Conservation (phyloP, 2,329 filamentous ascomycete species). For the Lachnellula arida region DNA sequence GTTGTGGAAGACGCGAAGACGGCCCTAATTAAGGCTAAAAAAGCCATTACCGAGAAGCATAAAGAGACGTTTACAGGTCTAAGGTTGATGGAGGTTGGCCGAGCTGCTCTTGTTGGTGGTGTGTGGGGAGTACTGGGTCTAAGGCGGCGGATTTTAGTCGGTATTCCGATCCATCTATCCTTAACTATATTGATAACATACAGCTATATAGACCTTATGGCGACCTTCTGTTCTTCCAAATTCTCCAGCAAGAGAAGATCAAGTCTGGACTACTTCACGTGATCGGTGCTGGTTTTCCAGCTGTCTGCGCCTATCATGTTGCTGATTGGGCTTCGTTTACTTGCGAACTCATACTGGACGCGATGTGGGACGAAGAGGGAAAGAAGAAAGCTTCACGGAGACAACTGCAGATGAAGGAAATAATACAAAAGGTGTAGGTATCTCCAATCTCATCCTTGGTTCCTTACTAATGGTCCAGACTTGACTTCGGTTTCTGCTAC, state of each 20-base stretch:
- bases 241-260: slow-evolving; percentile 24
- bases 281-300: slow-evolving; percentile 27
- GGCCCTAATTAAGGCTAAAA: slow-evolving; percentile 21
- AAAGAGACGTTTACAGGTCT: slow-evolving; percentile 28
- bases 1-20: slow-evolving; percentile 30
- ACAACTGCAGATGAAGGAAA: slow-evolving; percentile 9
- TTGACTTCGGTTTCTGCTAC: slow-evolving; percentile 21
- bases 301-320: slow-evolving; percentile 26
- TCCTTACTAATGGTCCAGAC: slow-evolving; percentile 19
- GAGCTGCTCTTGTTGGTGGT: slow-evolving; percentile 25
- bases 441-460: neutral
- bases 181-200: slow-evolving; percentile 5
- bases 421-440: slow-evolving; percentile 13
- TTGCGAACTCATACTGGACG: slow-evolving; percentile 21
- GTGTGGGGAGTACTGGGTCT: slow-evolving; percentile 33
- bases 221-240: slow-evolving; percentile 20
- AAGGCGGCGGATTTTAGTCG: slow-evolving; percentile 30
- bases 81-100: slow-evolving; percentile 27
- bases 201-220: slow-evolving; percentile 32
- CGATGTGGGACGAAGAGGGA: slow-evolving; percentile 18
- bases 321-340: slow-evolving; percentile 25
- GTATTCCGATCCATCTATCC: neutral
- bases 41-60: slow-evolving; percentile 16
- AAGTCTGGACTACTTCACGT: slow-evolving; percentile 17
- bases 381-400: slow-evolving; percentile 5